Evolutionary conservation across 495 filamentous ascomycete genomes (phyloP), one percentile per base, ranked within the genome.

Genomic region (Pyronema domesticum): DNA sequence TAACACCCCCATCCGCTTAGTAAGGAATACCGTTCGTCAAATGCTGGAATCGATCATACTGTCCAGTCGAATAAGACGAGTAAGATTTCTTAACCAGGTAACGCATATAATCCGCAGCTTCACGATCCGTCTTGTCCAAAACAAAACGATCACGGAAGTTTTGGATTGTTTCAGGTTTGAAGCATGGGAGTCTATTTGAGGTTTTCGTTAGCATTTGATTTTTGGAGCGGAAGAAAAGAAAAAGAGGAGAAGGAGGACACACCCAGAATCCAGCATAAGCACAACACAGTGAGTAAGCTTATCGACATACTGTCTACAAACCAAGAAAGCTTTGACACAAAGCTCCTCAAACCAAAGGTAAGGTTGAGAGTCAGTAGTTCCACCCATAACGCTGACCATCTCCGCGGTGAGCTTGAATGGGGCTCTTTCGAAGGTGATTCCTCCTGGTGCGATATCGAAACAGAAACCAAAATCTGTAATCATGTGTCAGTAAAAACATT

Each of bases 331-430:
- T 72, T 99, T 99, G 63, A 96, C 77, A 63, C 84, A 89, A 18
- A 99, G 75, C 63, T 95, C 89, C 70, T 96, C 93, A 58, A 99
- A 99, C 80, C 86, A 93, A 49, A 80, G 81, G 72, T 91, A 99
- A 0, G 89, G 70, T 63, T 95, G 93, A 15, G 89, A 84, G 23
- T 77, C 79, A 0, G 80, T 82, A 55, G 73, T 79, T 40, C 89
- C 88, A 23, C 93, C 89, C 89, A 99, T 99, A 54, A 99, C 93
- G 13, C 87, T 82, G 39, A 99, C 76, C 93, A 99, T 99, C 65
- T 99, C 93, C 9, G 79, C 77, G 0, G 93, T 96, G 49, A 99
- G 76, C 69, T 99, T 99, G 77, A 99, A 99, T 0, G 93, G 93
- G 0, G 93, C 93, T 23, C 93, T 82, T 71, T 99, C 93, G 63